Conservation (phyloP, 352 stramenopile species). For the Elongisporangium undulatum region DNA sequence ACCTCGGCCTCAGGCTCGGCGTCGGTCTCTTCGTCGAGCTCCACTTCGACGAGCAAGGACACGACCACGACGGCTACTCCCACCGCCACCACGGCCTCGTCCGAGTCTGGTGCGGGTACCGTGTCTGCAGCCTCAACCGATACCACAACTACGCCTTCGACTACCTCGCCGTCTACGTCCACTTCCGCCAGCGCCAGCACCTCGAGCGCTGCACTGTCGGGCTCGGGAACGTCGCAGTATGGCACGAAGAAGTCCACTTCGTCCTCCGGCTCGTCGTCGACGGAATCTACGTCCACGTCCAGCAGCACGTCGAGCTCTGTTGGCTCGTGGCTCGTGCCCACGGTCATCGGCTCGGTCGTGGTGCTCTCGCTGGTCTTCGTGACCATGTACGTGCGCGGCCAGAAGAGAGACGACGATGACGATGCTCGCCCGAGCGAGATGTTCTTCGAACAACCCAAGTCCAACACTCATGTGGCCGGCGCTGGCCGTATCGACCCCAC, state of each 20-base stretch:
- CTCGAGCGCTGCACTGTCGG: slow-evolving; percentile 22
- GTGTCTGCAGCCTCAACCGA: slow-evolving; percentile 1
- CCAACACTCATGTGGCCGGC: slow-evolving; percentile 42
- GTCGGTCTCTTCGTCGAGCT: slow-evolving; percentile 8
- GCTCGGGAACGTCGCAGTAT: slow-evolving; percentile 41
- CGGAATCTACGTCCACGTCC: slow-evolving; percentile 9
- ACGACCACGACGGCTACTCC: slow-evolving; percentile 11
- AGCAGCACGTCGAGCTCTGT: slow-evolving; percentile 14
- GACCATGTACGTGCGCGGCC: slow-evolving; percentile 50
- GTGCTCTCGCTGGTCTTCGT: slow-evolving; percentile 51
- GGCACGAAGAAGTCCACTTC: slow-evolving; percentile 32
- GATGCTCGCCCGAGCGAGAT: slow-evolving; percentile 51
- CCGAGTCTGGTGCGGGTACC: not conserved
- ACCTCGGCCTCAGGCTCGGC: slow-evolving; percentile 9
- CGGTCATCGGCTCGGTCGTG: slow-evolving; percentile 52
- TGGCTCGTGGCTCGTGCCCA: slow-evolving; percentile 48
- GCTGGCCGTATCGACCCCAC: not conserved
- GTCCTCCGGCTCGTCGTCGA: slow-evolving; percentile 17
- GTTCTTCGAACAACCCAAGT: slow-evolving; percentile 57
- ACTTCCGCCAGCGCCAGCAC: slow-evolving; percentile 16
- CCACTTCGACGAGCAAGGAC: slow-evolving; percentile 1
- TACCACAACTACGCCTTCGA: slow-evolving; percentile 11
- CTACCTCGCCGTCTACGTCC: slow-evolving; percentile 13
- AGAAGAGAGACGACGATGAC: slow-evolving; percentile 38
- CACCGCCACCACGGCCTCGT: slow-evolving; percentile 6